Conservation (phyloP, 768 basidiomycete species). For the Leccinellum luteum region DNA sequence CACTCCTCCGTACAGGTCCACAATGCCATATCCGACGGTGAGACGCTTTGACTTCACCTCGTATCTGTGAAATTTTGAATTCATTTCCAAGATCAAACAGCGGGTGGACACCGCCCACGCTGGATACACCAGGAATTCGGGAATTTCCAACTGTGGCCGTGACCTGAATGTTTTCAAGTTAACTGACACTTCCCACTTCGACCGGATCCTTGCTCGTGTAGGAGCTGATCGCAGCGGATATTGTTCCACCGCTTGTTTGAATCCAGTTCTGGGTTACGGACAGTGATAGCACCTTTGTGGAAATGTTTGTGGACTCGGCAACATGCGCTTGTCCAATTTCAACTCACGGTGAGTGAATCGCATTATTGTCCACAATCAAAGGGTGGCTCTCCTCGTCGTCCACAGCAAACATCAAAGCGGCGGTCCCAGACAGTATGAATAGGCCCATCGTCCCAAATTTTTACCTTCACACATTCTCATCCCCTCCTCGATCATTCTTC, state of each 20-base stretch:
- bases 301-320: neutral
- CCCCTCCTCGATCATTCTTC: neutral
- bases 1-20: neutral
- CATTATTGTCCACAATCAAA: constrained; percentile 12
- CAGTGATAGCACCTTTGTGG: neutral
- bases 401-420: constrained; percentile 13
- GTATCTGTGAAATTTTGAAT: neutral
- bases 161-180: neutral
- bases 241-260: constrained; percentile 1
- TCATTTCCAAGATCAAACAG: neutral
- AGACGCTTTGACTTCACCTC: neutral
- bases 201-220: neutral
- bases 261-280: constrained; percentile 2
- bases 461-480: neutral
- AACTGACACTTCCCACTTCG: neutral
- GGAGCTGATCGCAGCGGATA: neutral
- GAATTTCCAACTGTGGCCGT: neutral
- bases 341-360: neutral
- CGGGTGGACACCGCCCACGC: neutral
- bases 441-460: neutral
- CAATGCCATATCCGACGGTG: no score
- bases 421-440: constrained; percentile 13
- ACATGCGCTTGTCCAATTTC: neutral
- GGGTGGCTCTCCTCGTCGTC: neutral
- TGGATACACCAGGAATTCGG: neutral